Evolutionary conservation across 1,284 basidiomycete genomes (phyloP).

Genomic region (Ceratobasidium sp.): DNA sequence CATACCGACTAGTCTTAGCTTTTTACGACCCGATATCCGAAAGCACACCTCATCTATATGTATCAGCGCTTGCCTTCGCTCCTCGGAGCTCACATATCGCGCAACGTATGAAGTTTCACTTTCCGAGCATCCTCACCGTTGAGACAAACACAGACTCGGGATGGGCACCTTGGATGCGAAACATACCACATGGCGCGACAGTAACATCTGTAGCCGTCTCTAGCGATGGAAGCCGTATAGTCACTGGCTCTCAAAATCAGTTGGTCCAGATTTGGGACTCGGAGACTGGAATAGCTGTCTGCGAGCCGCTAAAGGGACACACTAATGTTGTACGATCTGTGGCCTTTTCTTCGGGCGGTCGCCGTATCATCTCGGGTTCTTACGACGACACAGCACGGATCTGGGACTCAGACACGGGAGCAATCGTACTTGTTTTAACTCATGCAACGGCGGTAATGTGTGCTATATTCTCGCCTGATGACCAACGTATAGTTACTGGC

Average conservation of each 20-base stretch:
- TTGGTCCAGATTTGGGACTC: slow-evolving; percentile 23
- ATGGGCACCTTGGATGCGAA: slow-evolving; percentile 2
- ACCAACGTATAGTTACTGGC: slow-evolving; percentile 22
- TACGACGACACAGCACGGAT: slow-evolving; percentile 39
- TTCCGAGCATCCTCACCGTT: not conserved
- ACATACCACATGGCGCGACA: not conserved
- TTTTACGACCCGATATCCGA: slow-evolving; percentile 23
- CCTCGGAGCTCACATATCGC: not conserved
- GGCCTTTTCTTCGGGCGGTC: slow-evolving; percentile 39
- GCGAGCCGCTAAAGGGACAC: slow-evolving; percentile 24
- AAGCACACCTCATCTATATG: slow-evolving; percentile 36
- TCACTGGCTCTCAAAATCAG: slow-evolving; percentile 36
- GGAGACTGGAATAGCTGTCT: not conserved
- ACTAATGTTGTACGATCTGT: slow-evolving; percentile 46
- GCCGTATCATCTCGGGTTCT: slow-evolving; percentile 39
- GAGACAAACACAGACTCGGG: not conserved
- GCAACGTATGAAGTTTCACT: not conserved
- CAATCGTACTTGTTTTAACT: not conserved
- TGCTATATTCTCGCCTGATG: slow-evolving; percentile 52
- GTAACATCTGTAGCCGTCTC: slow-evolving; percentile 25
- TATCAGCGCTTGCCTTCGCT: slow-evolving; percentile 31
- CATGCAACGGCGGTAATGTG: slow-evolving; percentile 56
- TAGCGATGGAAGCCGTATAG: slow-evolving; percentile 32
- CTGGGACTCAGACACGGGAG: slow-evolving; percentile 38
- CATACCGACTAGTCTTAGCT: slow-evolving; percentile 3